Base-by-base conservation (phyloP, 2,329 filamentous ascomycete species). In the Waltergamsia citrina region DNA sequence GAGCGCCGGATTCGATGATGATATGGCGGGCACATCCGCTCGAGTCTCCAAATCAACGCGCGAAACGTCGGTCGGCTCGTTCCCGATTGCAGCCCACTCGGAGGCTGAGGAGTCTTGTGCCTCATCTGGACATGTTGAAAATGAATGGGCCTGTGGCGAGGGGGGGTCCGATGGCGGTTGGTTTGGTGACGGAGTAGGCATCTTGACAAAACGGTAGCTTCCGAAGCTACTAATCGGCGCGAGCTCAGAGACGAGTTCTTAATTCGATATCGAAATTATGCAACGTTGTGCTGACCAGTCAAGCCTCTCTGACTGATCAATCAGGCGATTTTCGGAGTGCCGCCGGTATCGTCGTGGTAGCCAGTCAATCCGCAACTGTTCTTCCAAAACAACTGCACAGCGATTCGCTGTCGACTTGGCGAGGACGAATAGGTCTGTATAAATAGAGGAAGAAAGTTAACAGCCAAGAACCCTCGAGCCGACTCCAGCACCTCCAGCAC, bases 161-260 rank as follows among this genome's bases (percentile, higher is more conserved):
- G 53, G 47, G 21, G 53, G 52, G 40, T 57, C 52, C 29, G 58
- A 51, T 30, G 56, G 55, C 38, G n/a, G n/a, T n/a, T 53, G 55
- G 44, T 62, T 60, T 34, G 59, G 56, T 12, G 63, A 65, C 37
- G 63, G 63, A 17, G 63, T 67, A 41, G 63, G 63, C 63, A 67
- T 67, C 42, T 37, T 59, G 37, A 19, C 33, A 12, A 31, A 29
- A 21, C 24, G 5, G 23, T 11, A 35, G 34, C n/a, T n/a, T n/a
- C n/a, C n/a, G n/a, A n/a, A n/a, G n/a, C n/a, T n/a, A n/a, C n/a
- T n/a, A n/a, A n/a, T n/a, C n/a, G n/a, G n/a, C n/a, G n/a, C n/a
- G n/a, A n/a, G n/a, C n/a, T n/a, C n/a, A 34, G 19, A 34, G 33
- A 38, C 12, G n/a, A 6, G 29, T 11, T 30, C 7, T 30, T 6